Base-by-base conservation (phyloP, 352 stramenopile genomes). In the Phytophthora boehmeriae region DNA sequence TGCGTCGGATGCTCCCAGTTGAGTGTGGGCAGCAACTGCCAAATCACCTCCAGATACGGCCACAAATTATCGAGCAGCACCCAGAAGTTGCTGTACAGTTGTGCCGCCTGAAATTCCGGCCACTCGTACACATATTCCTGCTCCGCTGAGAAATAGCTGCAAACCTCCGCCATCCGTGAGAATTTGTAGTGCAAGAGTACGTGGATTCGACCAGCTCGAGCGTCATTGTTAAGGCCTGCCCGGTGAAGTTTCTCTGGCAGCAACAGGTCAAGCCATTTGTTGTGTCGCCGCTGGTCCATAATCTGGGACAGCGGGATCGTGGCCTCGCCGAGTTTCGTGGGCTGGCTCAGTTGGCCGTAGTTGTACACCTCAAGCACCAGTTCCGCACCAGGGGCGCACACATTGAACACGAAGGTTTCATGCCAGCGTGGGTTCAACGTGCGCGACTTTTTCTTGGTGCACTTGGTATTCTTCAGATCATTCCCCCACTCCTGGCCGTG, bases 181-280 rank as follows among this genome's bases (percentile, higher is more conserved):
- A 95, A 95, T 50, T 95, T 95, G 71, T 89, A 95, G 73, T 95
- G 86, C 34, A 95, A 62, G 34, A 95, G 64, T 19, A 95, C 83
- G 65, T 95, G 86, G 57, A 95, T 92, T 5, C 86, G 75, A 1
- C 86, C 86, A 0, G 86, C 86, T n/a, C 86, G 73, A 9, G 83
- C 80, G 44, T 95, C 86, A 35, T 95, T 95, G 62, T 94, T 94
- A 11, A 95, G 68, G 1, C 86, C 86, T 8, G 76, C 79, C 32
- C 86, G 86, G 30, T 95, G 83, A 9, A 95, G 75, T 47, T 90
- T 90, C 66, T 91, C 82, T 0, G 86, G 84, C 2, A 95, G 61
- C 39, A 91, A 68, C 30, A 95, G 59, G 63, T 95, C 86, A 27
- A 95, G 70, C 86, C 86, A 95, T 58, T 95, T 95, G 71, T 95